phyloP scores from a whole-genome alignment of 352 stramenopile genomes.

The Phytophthora chlamydospora region DNA sequence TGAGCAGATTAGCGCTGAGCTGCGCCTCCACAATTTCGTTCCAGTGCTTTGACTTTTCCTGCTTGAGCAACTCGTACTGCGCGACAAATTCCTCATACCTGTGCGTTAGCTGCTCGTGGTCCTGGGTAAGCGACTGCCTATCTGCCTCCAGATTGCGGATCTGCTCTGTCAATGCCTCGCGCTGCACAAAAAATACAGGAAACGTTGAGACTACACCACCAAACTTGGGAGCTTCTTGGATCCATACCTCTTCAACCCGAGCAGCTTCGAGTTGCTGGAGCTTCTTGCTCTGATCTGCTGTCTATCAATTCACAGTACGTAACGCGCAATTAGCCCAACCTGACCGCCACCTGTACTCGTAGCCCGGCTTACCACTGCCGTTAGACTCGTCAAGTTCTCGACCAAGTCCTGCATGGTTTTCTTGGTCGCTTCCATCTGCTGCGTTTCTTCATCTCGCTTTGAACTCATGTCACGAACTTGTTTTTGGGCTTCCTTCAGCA shows the following conservation, averaged over 20 bases:
- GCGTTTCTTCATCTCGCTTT: conserved; percentile 38
- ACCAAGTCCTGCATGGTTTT: conserved; percentile 71
- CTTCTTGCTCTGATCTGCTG: conserved; percentile 67
- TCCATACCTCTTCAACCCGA: conserved; percentile 48
- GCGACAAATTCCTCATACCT: conserved; percentile 54
- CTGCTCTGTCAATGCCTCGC: conserved; percentile 38
- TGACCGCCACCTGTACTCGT: too few species aligned
- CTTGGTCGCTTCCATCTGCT: conserved; percentile 53
- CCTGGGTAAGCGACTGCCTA: conserved; percentile 43
- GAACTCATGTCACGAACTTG: conserved; percentile 25
- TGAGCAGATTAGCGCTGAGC: conserved; percentile 74
- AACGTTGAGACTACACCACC: conserved; percentile 1
- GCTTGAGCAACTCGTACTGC: conserved; percentile 59
- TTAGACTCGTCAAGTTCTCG: conserved; percentile 72
- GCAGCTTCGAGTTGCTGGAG: conserved; percentile 60
- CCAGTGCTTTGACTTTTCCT: conserved; percentile 70
- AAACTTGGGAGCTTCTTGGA: not conserved
- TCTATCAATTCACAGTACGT: conserved; percentile 33
- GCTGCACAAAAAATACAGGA: conserved; percentile 25
- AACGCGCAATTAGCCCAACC: too few species aligned
- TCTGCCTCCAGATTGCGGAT: conserved; percentile 44
- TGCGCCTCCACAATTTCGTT: conserved; percentile 77
- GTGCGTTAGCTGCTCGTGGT: conserved; percentile 45
- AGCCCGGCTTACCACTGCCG: conserved; percentile 43
- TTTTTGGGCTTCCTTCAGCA: conserved; percentile 31